Evolutionary conservation across 768 basidiomycete species (phyloP).

Genomic region (Hericium alpestre): DNA sequence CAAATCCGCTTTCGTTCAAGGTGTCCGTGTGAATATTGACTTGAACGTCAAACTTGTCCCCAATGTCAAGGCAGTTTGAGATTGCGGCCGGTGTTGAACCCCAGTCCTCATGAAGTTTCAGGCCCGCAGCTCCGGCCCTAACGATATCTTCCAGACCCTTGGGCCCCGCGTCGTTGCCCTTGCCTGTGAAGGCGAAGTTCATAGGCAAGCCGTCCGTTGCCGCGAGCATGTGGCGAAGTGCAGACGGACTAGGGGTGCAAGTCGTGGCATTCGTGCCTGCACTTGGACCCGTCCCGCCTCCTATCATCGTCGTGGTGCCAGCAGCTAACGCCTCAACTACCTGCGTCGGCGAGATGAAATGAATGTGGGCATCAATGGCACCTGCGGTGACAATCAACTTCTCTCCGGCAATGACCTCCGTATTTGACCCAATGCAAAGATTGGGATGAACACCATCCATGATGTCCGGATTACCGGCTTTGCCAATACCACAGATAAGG

Average conservation of each 20-base stretch:
- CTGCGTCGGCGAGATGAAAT: constrained; percentile 93
- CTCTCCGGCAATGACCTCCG: constrained; percentile 94
- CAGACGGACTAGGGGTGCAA: constrained; percentile 84
- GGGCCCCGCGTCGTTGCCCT: constrained; percentile 84
- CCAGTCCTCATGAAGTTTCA: constrained; percentile 99
- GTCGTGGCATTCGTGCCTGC: constrained; percentile 90
- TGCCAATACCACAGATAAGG: constrained; percentile 80
- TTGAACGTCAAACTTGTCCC: constrained; percentile 90
- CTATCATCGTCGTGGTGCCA: constrained; percentile 89
- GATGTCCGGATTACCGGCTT: constrained; percentile 91
- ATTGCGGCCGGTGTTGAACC: constrained; percentile 83
- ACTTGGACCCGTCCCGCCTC: constrained; percentile 91
- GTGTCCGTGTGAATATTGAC: constrained; percentile 97
- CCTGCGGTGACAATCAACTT: constrained; percentile 91
- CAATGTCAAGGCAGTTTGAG: constrained; percentile 64
- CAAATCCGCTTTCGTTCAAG: constrained; percentile 93
- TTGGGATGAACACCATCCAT: constrained; percentile 69
- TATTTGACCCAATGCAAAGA: constrained; percentile 80
- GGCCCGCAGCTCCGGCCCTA: constrained; percentile 72
- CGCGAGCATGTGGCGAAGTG: constrained; percentile 82
- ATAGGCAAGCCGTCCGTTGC: constrained; percentile 85
- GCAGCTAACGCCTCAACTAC: constrained; percentile 75
- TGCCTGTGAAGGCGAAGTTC: constrained; percentile 93
- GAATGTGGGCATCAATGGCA: constrained; percentile 83
- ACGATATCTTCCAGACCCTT: constrained; percentile 71